Evolutionary conservation across 1,139 yeast species (phyloP), one percentile per base, ranked within the genome.

Genomic region (Debaryomyces subglobosus): DNA sequence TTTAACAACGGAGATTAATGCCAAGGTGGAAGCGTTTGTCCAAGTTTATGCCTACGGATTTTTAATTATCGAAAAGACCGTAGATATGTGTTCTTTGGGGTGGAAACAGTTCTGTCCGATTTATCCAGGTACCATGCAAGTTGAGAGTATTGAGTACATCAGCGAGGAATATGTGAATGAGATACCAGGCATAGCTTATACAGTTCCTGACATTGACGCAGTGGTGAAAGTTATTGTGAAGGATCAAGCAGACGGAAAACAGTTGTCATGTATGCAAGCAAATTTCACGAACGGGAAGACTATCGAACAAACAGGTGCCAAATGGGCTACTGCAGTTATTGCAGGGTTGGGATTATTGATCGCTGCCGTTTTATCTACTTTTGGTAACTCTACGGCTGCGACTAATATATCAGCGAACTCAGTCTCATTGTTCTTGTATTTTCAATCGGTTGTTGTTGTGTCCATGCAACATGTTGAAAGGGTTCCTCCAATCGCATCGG

Each of bases 51-150:
- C 94, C 4, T 87, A 86, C 61, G 95, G 95, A 1, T 85, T 87
- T 67, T 65, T 73, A 47, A 77, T 86, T 59, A 84, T 86, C 53
- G 71, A 77, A 10, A 71, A 74, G 56, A 61, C 63, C 5, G 66
- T 86, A 45, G 79, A 86, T 57, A 61, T 85, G 56, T 87, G 95
- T 69, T 44, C 59, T 16, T 62, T 85, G 50, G 83, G 82, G 20
- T 85, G 91, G 89, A 86, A 85, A 61, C 94, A 87, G 66, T 86
- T 87, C 61, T 87, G 95, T 68, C 94, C 94, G 1, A 64, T 87
- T 38, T 83, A 72, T 55, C 90, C 94, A 0, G 94, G 94, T 21
- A 64, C 80, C 23, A 76, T 87, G 60, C 86, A 85, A 59, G 76
- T 87, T 41, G 86, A 86, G 52, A 81, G 90, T 38, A 69, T 85